A percentile compares a stretch with the other conserved stretches of the same genome.
These are phyloP conservation scores for Claviceps lovelessii DNA, from an alignment of 2,329 filamentous ascomycete species.

Conservation along the genomic window DNA sequence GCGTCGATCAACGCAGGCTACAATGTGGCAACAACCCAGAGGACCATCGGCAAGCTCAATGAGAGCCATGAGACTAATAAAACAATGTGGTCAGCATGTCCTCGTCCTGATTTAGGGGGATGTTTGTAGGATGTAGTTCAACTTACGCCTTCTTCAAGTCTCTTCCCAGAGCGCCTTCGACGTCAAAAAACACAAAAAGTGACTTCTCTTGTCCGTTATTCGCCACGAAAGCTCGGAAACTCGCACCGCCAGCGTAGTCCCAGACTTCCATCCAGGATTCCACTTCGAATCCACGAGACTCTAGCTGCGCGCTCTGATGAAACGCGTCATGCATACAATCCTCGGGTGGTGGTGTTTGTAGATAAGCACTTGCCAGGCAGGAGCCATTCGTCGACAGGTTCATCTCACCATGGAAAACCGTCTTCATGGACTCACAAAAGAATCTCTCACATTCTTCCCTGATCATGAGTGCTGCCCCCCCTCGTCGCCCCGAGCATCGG, in stretches of 20 bases:
- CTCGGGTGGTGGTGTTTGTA: slow-evolving; percentile 41
- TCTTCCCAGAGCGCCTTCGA: slow-evolving; percentile 49
- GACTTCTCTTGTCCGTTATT: slow-evolving; percentile 56
- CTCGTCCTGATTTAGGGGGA: not conserved
- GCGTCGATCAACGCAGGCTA: slow-evolving; percentile 66
- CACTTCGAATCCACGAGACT: slow-evolving; percentile 24
- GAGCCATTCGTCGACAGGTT: slow-evolving; percentile 62
- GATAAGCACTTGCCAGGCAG: slow-evolving; percentile 65
- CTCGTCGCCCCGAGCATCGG: slow-evolving; percentile 41
- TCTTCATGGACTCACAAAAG: slow-evolving; percentile 91
- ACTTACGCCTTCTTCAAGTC: slow-evolving; percentile 80
- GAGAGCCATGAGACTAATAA: slow-evolving; percentile 62
- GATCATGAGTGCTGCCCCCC: slow-evolving; percentile 92
- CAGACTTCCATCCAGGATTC: slow-evolving; percentile 62
- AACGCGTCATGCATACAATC: slow-evolving; percentile 26
- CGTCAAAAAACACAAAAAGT: slow-evolving; percentile 79
- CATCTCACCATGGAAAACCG: slow-evolving; percentile 94
- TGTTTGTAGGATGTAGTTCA: not conserved
- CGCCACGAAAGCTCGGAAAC: slow-evolving; percentile 74
- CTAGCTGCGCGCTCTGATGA: slow-evolving; percentile 13
- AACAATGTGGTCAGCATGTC: slow-evolving; percentile 1
- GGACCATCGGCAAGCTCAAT: slow-evolving; percentile 74
- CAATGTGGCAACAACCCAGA: slow-evolving; percentile 61
- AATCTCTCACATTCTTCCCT: slow-evolving; percentile 99
- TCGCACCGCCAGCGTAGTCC: slow-evolving; percentile 73